Base-by-base conservation (phyloP, 2,329 filamentous ascomycete genomes). In the Verticillium albo-atrum region DNA sequence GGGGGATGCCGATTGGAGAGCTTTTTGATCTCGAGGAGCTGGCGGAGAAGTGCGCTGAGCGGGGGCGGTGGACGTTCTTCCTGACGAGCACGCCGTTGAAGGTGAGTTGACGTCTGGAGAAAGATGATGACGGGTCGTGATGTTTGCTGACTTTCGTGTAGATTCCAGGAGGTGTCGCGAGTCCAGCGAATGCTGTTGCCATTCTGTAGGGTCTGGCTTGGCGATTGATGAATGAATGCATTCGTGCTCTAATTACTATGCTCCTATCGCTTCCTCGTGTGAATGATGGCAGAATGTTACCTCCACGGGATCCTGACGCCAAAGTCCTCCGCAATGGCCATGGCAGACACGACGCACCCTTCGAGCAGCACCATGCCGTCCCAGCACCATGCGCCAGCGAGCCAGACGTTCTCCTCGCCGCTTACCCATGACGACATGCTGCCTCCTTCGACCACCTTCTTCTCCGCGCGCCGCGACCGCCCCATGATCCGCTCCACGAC, bases 321-420 rank as follows among this genome's bases (percentile, higher is more conserved):
- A 65, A 87, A 77, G 14, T 76, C 77, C n/a, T 71, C 64, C 0
- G 83, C 84, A 52, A 87, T 74, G 34, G 78, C 74, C 76, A 83
- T 82, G 1, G 84, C 83, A 7, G 83, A 86, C 2, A 83, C 75
- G 3, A 87, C 73, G 58, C 84, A 88, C 1, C 85, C 85, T 67
- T 87, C 84, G 3, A 87, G 68, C 17, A 87, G 64, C 1, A 87
- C 83, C 83, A 87, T 83, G 3, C 84, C 84, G 67, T 87, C 84
- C 84, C 84, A 87, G 64, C 83, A 87, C 85, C 84, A 87, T 0
- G 82, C 81, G 6, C 84, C 84, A 1, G 77, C 75, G 14, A 87
- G 65, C 76, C 79, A 87, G 0, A 87, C 78, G 47, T 78, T 76
- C 7, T 77, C 75, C 55, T 83, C 72, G 0, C 83, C 83, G 60